Evolutionary conservation across 768 basidiomycete genomes (phyloP).

Genomic region (Porphyrellus cyaneotinctus): DNA sequence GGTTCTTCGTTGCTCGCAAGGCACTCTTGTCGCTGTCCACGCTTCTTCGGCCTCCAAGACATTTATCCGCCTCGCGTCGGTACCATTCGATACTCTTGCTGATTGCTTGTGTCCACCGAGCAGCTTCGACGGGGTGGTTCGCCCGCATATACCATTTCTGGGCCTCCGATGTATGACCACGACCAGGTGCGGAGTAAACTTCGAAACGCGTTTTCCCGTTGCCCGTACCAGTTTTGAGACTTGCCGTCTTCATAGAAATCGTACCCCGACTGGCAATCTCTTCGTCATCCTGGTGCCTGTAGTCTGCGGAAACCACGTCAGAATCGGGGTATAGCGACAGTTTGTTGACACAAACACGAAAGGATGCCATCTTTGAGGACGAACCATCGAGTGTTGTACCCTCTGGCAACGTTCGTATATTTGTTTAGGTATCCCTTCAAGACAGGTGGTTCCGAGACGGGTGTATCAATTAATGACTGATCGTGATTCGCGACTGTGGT

Average conservation of each 20-base stretch:
- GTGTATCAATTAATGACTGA: conserved; percentile 55
- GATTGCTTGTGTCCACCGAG: conserved; percentile 81
- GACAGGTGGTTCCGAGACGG: conserved; percentile 50
- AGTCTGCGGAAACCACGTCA: conserved; percentile 44
- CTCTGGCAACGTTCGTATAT: conserved; percentile 88
- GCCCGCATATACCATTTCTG: conserved; percentile 85
- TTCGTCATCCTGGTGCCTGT: conserved; percentile 89
- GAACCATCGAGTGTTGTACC: conserved; percentile 90
- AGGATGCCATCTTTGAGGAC: conserved; percentile 80
- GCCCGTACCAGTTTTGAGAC: conserved; percentile 49
- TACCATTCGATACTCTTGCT: conserved; percentile 69
- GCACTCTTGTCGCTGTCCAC: conserved; percentile 47
- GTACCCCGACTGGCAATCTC: conserved; percentile 79
- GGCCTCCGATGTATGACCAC: conserved; percentile 40
- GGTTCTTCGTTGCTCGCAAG: conserved; percentile 26
- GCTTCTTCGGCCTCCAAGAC: conserved; percentile 35
- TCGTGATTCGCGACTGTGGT: conserved; percentile 74
- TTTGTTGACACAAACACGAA: conserved; percentile 57
- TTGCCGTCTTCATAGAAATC: conserved; percentile 80
- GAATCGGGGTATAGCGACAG: neutral
- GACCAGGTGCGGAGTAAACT: conserved; percentile 58
- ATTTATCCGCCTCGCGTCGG: conserved; percentile 38
- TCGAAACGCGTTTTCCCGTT: conserved; percentile 76
- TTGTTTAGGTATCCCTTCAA: conserved; percentile 84
- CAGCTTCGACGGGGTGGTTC: conserved; percentile 84